Conservation (phyloP, 441 rosid genomes). For the Gossypium lobatum region DNA sequence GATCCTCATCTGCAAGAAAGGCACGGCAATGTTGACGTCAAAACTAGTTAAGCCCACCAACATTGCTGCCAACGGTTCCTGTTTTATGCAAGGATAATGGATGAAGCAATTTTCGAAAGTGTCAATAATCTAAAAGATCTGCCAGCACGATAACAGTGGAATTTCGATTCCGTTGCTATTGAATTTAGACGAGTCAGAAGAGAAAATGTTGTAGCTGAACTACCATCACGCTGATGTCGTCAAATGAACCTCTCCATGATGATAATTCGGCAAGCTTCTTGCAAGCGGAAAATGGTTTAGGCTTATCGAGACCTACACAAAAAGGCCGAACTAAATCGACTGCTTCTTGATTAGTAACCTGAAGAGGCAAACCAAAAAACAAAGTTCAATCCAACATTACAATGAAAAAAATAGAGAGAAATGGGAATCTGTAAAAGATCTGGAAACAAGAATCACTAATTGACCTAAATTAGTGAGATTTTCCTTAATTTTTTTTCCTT, state of each 20-base stretch:
- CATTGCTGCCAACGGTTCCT: not conserved
- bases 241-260: conserved; percentile 54
- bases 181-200: not conserved
- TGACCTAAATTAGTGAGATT: no score
- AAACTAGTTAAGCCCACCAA: not conserved
- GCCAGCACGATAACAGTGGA: not conserved
- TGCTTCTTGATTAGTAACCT: conserved; percentile 91
- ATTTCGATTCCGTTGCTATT: not conserved
- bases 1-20: not conserved
- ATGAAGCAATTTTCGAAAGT: not conserved
- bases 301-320: conserved; percentile 32
- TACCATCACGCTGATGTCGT: conserved; percentile 76
- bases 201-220: conserved; percentile 26
- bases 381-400: not conserved
- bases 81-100: not conserved
- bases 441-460: no score
- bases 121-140: not conserved
- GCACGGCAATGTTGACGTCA: not conserved
- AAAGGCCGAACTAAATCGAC: conserved; percentile 59
- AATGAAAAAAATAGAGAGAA: no score
- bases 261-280: conserved; percentile 71
- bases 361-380: conserved; percentile 6
- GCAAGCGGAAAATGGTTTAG: conserved; percentile 52
- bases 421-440: no score
- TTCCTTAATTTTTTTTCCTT: no score